A percentile compares a stretch with the other conserved stretches of the same genome.
Conservation (phyloP, 306 rosid species). For the Gleditsia sinensis region DNA sequence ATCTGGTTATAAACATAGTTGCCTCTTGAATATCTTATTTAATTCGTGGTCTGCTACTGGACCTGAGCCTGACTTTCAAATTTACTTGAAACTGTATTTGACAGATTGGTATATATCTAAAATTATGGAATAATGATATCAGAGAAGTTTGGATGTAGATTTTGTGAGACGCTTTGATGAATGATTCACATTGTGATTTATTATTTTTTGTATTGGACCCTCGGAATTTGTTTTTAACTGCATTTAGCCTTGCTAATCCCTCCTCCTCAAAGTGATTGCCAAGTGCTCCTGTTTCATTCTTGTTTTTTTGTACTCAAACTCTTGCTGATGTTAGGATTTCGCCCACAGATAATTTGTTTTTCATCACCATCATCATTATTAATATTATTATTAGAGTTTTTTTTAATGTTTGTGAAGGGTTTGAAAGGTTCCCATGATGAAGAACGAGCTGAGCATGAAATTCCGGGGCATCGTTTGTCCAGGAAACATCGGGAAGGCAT, state of each 20-base stretch:
- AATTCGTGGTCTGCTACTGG: neutral
- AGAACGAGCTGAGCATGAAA: slow-evolving; percentile 55
- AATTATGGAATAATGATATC: neutral
- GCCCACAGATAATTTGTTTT: slow-evolving; percentile 10
- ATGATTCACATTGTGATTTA: neutral
- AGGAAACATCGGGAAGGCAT: slow-evolving; percentile 59
- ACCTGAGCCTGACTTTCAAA: neutral
- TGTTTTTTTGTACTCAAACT: slow-evolving; percentile 16
- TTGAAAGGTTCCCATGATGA: slow-evolving; percentile 59
- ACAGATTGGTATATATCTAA: neutral
- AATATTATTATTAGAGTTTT: too few relatives aligned
- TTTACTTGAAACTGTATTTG: slow-evolving; percentile 8
- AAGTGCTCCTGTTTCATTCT: neutral
- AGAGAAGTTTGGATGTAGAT: slow-evolving; percentile 19
- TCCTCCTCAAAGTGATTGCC: neutral
- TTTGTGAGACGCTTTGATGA: slow-evolving; percentile 20
- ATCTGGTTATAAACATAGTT: neutral
- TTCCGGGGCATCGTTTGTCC: slow-evolving; percentile 52
- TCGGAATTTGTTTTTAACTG: slow-evolving; percentile 3
- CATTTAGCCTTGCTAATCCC: slow-evolving; percentile 6
- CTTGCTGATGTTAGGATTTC: slow-evolving; percentile 27
- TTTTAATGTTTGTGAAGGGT: slow-evolving; percentile 55
- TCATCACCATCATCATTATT: neutral
- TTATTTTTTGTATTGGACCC: neutral
- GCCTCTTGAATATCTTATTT: neutral